Conservation (phyloP, 495 filamentous ascomycete species). For the Thermochaetoides thermophila region DNA sequence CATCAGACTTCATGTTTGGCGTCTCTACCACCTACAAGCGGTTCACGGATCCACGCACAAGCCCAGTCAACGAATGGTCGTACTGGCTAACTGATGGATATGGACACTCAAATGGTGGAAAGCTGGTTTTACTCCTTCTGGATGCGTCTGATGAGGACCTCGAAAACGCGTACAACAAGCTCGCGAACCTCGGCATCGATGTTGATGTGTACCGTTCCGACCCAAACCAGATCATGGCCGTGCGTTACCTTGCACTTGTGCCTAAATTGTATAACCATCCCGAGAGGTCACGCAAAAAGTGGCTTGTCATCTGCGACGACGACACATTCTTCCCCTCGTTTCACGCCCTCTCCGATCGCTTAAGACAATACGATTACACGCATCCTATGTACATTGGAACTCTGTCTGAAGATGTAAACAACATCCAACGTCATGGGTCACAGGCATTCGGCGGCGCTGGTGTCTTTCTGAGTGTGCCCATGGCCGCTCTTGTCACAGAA, state of each 20-base stretch:
- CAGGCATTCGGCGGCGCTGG: constrained; percentile 62
- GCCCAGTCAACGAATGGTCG: constrained; percentile 32
- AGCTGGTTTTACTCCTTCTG: constrained; percentile 29
- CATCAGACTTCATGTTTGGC: constrained; percentile 38
- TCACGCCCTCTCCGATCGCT: constrained; percentile 37
- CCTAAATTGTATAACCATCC: constrained; percentile 36
- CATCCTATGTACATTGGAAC: constrained; percentile 52
- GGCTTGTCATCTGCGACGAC: constrained; percentile 57
- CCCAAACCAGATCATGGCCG: constrained; percentile 46
- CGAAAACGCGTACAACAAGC: constrained; percentile 21
- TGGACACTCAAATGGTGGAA: constrained; percentile 35
- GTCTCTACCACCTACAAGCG: constrained; percentile 33
- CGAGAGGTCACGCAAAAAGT: constrained; percentile 39
- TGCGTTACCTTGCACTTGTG: constrained; percentile 38
- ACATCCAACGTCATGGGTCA: constrained; percentile 51
- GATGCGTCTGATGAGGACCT: constrained; percentile 30
- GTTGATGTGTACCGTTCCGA: constrained; percentile 46
- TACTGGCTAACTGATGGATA: constrained; percentile 35
- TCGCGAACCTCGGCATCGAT: constrained; percentile 42
- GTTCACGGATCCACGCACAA: constrained; percentile 27
- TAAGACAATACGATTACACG: constrained; percentile 36
- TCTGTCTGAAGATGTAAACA: constrained; percentile 53
- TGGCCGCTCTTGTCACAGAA: constrained; percentile 43
- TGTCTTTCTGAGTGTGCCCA: constrained; percentile 51
- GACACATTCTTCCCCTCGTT: constrained; percentile 63